Evolutionary conservation across 768 basidiomycete genomes (phyloP).

Genomic region (Chalciporus piperatus): DNA sequence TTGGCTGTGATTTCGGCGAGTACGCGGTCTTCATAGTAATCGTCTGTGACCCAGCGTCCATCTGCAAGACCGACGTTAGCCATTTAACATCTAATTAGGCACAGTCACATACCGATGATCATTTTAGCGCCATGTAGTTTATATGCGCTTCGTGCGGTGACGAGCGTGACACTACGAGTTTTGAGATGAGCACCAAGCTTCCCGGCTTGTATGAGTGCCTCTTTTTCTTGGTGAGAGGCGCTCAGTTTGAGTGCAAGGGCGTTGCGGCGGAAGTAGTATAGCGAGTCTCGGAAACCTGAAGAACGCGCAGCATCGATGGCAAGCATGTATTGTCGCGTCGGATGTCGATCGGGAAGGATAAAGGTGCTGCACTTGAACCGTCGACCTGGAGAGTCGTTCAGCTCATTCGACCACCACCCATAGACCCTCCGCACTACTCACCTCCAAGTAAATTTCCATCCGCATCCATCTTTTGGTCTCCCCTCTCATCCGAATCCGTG

Average conservation of each 20-base stretch:
- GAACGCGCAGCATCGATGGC: slow-evolving; percentile 97
- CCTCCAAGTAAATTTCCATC: slow-evolving; percentile 84
- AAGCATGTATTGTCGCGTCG: slow-evolving; percentile 86
- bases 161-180: slow-evolving; percentile 89
- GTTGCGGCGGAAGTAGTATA: slow-evolving; percentile 97
- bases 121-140: slow-evolving; percentile 93
- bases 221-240: slow-evolving; percentile 88
- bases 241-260: slow-evolving; percentile 87
- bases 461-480: slow-evolving; percentile 88
- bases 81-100: too few species aligned
- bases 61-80: slow-evolving; percentile 42
- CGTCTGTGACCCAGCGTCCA: slow-evolving; percentile 90
- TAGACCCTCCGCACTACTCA: slow-evolving; percentile 42
- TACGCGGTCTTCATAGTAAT: slow-evolving; percentile 90
- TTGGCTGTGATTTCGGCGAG: slow-evolving; percentile 74
- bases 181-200: slow-evolving; percentile 86
- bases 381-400: slow-evolving; percentile 52
- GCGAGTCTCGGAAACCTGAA: slow-evolving; percentile 92
- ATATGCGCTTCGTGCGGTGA: slow-evolving; percentile 89
- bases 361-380: slow-evolving; percentile 90
- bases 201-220: slow-evolving; percentile 83
- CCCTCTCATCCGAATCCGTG: slow-evolving; percentile 79
- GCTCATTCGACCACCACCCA: neutral
- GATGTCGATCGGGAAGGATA: slow-evolving; percentile 78
- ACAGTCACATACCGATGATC: slow-evolving; percentile 61